phyloP scores from a whole-genome alignment of 441 rosid genomes.

The Manihot esculenta region DNA sequence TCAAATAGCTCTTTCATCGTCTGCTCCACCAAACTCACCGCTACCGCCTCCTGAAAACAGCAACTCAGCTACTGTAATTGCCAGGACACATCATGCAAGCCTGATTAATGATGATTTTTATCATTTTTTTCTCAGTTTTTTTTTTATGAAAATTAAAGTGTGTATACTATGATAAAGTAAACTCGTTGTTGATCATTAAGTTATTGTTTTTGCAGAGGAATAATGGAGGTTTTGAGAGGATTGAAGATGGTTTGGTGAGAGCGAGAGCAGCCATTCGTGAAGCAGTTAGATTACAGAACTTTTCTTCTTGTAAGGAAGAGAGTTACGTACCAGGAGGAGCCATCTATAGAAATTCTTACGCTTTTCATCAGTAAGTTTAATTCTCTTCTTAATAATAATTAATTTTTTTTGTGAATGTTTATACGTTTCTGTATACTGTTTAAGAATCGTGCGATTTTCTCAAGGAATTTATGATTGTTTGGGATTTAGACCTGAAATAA shows the following conservation, averaged over 20 bases:
- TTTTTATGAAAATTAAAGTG: too few species aligned
- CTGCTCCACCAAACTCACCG: too few species aligned
- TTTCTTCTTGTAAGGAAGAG: constrained; percentile 32
- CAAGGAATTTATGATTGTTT: too few species aligned
- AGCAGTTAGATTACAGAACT: constrained; percentile 41
- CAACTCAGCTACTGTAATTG: too few species aligned
- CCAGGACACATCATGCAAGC: too few species aligned
- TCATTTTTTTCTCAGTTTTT: too few species aligned
- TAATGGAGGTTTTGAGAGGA: constrained; percentile 32
- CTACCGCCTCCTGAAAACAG: too few species aligned
- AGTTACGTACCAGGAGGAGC: constrained; percentile 42
- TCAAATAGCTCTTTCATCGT: too few species aligned
- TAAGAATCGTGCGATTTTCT: not conserved
- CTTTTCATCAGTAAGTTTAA: constrained; percentile 63
- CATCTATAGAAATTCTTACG: constrained; percentile 51
- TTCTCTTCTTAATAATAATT: not conserved
- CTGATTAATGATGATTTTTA: too few species aligned
- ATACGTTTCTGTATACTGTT: not conserved
- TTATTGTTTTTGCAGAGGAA: not conserved
- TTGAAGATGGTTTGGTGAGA: constrained; percentile 46
- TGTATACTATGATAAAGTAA: too few species aligned
- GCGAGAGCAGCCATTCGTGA: constrained; percentile 56
- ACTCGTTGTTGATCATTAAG: too few species aligned
- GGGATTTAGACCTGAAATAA: too few species aligned
- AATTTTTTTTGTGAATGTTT: not conserved